These are phyloP conservation scores for Vigna unguiculata DNA, from an alignment of 306 rosid genomes.

Conservation along the genomic window DNA sequence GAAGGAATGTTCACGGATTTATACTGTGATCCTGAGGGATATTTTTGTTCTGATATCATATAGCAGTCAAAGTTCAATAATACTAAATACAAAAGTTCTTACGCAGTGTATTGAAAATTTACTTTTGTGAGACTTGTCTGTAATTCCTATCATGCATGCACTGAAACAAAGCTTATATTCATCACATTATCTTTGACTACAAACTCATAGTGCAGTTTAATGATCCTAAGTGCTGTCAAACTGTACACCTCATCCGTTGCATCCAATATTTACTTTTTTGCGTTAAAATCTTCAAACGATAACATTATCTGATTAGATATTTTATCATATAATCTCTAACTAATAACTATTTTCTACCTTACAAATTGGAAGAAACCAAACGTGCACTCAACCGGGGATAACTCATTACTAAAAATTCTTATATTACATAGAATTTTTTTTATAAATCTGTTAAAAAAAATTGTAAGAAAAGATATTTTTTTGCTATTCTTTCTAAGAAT, in stretches of 20 bases:
- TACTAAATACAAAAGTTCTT: conserved; percentile 44
- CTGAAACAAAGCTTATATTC: conserved; percentile 24
- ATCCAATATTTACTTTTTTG: conserved; percentile 33
- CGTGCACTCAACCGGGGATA: neutral
- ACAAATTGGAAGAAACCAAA: neutral
- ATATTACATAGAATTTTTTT: too few species aligned
- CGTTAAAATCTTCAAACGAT: conserved; percentile 25
- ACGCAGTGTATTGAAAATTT: conserved; percentile 43
- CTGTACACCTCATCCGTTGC: neutral
- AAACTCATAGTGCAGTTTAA: conserved; percentile 36
- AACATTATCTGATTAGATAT: neutral
- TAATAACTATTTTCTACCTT: neutral
- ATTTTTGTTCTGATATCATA: conserved; percentile 35
- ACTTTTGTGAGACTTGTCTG: conserved; percentile 39
- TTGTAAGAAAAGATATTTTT: too few species aligned
- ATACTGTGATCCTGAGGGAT: neutral
- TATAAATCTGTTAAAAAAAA: too few species aligned
- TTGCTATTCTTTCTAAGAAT: too few species aligned
- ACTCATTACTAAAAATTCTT: too few species aligned
- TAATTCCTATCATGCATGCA: conserved; percentile 37
- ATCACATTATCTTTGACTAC: conserved; percentile 42
- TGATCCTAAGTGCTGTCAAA: conserved; percentile 27
- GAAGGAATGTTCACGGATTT: conserved; percentile 35
- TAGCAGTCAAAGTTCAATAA: conserved; percentile 56
- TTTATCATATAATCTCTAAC: neutral